A percentile compares a stretch with the other conserved stretches of the same genome.
phyloP scores from a whole-genome alignment of 768 basidiomycete genomes.

The Candolleomyces aberdarensis region DNA sequence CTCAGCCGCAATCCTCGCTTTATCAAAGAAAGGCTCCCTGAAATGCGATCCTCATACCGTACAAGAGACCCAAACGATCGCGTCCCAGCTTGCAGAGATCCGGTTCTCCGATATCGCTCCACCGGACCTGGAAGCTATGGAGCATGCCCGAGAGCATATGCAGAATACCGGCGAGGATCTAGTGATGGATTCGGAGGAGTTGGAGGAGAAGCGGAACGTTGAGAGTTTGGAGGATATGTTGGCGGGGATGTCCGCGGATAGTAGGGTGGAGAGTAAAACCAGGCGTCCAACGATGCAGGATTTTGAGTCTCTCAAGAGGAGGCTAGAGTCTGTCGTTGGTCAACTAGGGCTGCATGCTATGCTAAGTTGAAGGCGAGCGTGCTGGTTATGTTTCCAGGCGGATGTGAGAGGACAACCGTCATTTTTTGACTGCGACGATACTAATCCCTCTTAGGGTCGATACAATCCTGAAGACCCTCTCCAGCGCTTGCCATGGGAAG shows the following conservation, averaged over 20 bases:
- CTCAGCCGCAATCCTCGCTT: constrained; percentile 57
- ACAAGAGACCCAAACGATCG: constrained; percentile 51
- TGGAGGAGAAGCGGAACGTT: constrained; percentile 45
- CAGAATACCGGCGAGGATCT: constrained; percentile 25
- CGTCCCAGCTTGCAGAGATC: constrained; percentile 52
- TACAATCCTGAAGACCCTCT: too few species aligned
- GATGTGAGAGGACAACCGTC: too few species aligned
- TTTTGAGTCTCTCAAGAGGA: not conserved
- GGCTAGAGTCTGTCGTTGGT: not conserved
- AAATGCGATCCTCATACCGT: constrained; percentile 21
- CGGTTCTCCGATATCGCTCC: constrained; percentile 73
- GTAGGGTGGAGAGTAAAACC: constrained; percentile 7
- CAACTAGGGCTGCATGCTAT: not conserved
- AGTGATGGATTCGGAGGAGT: constrained; percentile 39
- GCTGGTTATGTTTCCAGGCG: too few species aligned
- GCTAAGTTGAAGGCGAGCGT: not conserved
- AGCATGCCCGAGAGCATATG: constrained; percentile 68
- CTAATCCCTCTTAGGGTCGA: too few species aligned
- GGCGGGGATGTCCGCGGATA: constrained; percentile 35
- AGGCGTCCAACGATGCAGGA: constrained; percentile 38
- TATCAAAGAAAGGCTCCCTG: constrained; percentile 36
- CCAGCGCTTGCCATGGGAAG: too few species aligned
- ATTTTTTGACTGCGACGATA: too few species aligned
- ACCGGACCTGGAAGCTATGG: constrained; percentile 72
- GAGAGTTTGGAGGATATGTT: constrained; percentile 59